Evolutionary conservation across 345 rosid genomes (phyloP), one percentile per base, ranked within the genome.

Genomic region (Salix exigua): DNA sequence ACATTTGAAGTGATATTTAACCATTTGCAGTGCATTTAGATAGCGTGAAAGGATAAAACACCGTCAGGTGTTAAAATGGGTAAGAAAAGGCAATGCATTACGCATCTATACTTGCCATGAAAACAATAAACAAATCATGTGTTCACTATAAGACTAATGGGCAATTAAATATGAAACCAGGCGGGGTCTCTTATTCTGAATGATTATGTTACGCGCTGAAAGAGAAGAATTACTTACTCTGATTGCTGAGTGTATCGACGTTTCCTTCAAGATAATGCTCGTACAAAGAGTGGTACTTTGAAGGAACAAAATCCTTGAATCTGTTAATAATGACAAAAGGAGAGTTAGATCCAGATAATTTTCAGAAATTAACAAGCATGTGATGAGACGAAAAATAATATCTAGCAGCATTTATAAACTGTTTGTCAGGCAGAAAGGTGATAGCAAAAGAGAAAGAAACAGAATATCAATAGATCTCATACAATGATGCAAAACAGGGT

Each of bases 281-380:
- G 46, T 92, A 96, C 66, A 87, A 82, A 75, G 85, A 77, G 46
- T 64, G 95, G 82, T 88, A 81, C 81, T 88, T 93, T 40, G 80
- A 77, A 17, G 99, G 99, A 75, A 95, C 88, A 74, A 77, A 91
- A 80, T 91, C 98, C 84, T 85, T 93, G 89, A 95, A 93, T 79
- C 98, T 90, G 93, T 81, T 31, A 70, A 44, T 14, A 81, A 70
- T 23, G 14, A 61, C 44, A 72, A 33, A 6, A 62, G 58, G 60
- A 66, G 55, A n/a, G 50, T 78, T 51, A 67, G 72, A 72, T 71
- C 35, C 68, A 0, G 63, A 61, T 48, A 48, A 4, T 48, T 14
- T 48, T 16, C 53, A 48, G 21, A 48, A 17, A 5, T 48, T 48
- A 48, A 48, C 0, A 46, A 14, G 14, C 51, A 46, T 14, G 51